Evolutionary conservation across 257 asterid species (phyloP).

Genomic region (Primulina tabacum): DNA sequence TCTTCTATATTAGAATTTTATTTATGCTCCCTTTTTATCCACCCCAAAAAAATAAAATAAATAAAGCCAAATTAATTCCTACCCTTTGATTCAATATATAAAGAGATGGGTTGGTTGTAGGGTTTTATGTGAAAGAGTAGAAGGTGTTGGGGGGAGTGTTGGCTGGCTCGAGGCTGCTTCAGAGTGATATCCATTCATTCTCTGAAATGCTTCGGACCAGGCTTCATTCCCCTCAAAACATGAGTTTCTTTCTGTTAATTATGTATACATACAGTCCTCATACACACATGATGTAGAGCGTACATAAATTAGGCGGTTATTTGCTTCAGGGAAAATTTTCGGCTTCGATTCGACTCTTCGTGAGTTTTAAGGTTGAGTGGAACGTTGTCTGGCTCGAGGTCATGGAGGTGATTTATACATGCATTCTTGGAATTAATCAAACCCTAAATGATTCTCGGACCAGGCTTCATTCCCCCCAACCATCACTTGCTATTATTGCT

Average conservation of each 20-base stretch:
- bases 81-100: constrained; percentile 24
- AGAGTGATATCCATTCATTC: constrained; percentile 21
- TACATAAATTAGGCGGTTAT: no score
- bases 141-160: constrained; percentile 62
- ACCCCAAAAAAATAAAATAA: background rate
- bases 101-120: constrained; percentile 26
- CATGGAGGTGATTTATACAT: constrained; percentile 25
- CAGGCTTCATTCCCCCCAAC: constrained; percentile 75
- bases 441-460: constrained; percentile 54
- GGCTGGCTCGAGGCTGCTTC: constrained; percentile 32
- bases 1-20: background rate
- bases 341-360: background rate
- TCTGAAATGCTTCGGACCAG: constrained; percentile 73
- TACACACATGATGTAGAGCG: no score
- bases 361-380: constrained; percentile 50
- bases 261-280: background rate
- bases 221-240: constrained; percentile 81
- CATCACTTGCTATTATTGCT: constrained; percentile 26
- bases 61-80: no score
- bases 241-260: background rate
- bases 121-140: constrained; percentile 22
- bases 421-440: background rate
- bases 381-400: constrained; percentile 63
- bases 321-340: background rate
- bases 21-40: no score